phyloP scores from a whole-genome alignment of 2,329 filamentous ascomycete species.

The Dothideomycetes sp. region DNA sequence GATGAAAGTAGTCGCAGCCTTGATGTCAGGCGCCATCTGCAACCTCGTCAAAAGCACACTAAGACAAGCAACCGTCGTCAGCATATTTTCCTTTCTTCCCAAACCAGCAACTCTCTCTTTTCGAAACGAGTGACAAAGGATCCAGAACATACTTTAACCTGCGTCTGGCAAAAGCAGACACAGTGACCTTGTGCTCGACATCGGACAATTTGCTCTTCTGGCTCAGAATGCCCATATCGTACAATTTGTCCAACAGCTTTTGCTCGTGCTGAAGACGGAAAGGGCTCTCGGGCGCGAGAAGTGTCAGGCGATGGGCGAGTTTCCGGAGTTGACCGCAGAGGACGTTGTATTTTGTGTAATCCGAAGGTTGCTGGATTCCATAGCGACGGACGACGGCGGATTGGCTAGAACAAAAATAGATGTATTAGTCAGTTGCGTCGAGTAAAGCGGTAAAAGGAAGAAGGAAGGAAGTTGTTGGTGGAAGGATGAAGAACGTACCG shows the following conservation, averaged over 20 bases:
- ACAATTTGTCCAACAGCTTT: conserved; percentile 80
- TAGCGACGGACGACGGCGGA: conserved; percentile 73
- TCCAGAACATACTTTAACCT: no score
- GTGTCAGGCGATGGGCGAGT: conserved; percentile 77
- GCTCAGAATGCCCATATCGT: conserved; percentile 76
- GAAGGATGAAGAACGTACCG: conserved; percentile 49
- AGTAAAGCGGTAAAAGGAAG: not conserved
- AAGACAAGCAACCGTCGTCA: conserved; percentile 59
- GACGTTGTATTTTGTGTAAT: conserved; percentile 55
- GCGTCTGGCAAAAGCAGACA: conserved; percentile 57
- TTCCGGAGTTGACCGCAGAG: conserved; percentile 62
- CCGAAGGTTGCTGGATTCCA: conserved; percentile 79
- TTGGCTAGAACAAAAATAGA: no score
- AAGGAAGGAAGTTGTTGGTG: no score
- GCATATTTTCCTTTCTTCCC: no score
- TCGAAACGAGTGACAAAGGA: no score
- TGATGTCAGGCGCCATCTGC: conserved; percentile 85
- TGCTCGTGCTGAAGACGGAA: conserved; percentile 77
- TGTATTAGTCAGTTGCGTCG: not conserved
- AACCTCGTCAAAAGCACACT: conserved; percentile 78
- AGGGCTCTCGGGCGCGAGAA: conserved; percentile 69
- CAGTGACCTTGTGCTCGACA: conserved; percentile 81
- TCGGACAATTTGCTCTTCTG: conserved; percentile 52
- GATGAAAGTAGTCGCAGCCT: conserved; percentile 70
- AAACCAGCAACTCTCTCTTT: no score